Base-by-base conservation (phyloP, 1,284 basidiomycete genomes). In the Caloboletus firmus region DNA sequence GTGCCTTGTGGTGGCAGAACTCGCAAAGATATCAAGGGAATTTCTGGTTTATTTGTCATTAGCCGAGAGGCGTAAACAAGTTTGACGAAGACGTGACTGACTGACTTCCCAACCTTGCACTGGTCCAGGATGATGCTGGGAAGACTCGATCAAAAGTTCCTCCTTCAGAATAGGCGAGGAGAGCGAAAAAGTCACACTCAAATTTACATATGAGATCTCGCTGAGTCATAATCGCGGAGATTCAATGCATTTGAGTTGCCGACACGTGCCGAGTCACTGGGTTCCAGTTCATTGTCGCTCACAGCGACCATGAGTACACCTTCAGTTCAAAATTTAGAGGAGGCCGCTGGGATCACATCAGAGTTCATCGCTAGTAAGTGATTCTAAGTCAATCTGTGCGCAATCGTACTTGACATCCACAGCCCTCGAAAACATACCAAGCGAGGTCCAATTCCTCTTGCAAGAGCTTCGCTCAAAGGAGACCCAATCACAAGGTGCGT, bases 381-480 rank as follows among this genome's bases (percentile, higher is more conserved):
- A 1, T 22, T 11, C 10, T 20, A 8, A 3, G 2, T 41, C 5
- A 3, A 45, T 36, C 2, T n/a, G 6, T 37, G 15, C 22, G 9
- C 12, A 24, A 28, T 24, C 36, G 9, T 43, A 11, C 44, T 57
- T 31, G 51, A 36, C n/a, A 8, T 37, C 5, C 15, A 18, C 34
- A 69, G 89, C 82, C 61, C 76, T 92, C 30, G 89, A 92, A 59
- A 91, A 91, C 65, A 74, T 91, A 41, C 86, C 87, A 0, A 80
- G 79, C 51, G 89, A 91, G 68, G 81, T 91, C 8, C 81, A 82
- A 32, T 84, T 85, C 65, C 73, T 91, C 10, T 74, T 91, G 12
- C 79, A 84, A 46, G 89, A 91, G 70, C 90, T 92, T 50, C 80
- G 79, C 55, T 78, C 79, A 58, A 83, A 80, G 63, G 83, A 85